Base-by-base conservation (phyloP, 2,329 filamentous ascomycete species). In the Lachnellula cervina region DNA sequence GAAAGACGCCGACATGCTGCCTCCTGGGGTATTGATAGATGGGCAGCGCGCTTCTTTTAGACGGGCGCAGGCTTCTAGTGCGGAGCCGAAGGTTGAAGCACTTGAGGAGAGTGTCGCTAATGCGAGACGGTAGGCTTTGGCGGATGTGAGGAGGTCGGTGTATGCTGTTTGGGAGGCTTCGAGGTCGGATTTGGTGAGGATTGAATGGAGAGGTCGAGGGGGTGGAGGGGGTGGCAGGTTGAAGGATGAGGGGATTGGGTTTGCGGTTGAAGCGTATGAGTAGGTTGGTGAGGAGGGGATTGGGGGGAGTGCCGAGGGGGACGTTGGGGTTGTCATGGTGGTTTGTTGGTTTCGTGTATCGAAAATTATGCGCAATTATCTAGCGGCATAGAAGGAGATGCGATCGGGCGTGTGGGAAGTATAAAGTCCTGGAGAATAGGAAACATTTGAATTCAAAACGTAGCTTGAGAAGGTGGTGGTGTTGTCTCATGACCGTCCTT, bases 1-100 rank as follows among this genome's bases (percentile, higher is more conserved):
- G 68, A 80, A 80, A 68, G 74, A 79, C 43, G 66, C 68, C 14
- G 64, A 62, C 48, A 68, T 60, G 23, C 51, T 60, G 3, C 59
- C 63, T 5, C 62, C 59, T 1, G 59, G 59, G 3, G 75, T 71
- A 2, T 73, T 73, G 45, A 84, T 74, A 49, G 78, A 74, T 61
- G 85, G 82, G 52, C 82, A 81, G 51, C 83, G 79, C 35, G 84
- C 81, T 68, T 87, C 84, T 66, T 87, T 87, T 34, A 87, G 73
- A 14, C 84, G 79, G n/a, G 84, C 84, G 69, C 84, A 88, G 58
- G 82, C 72, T 72, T 88, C 84, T 57, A 88, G 77, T 16, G 84
- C 82, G 47, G 78, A 78, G 48, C 83, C 84, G 66, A 88, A 87
- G 34, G 78, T 74, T 0, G 83, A 86, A 2, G 84, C 82, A 2